Evolutionary conservation across 768 basidiomycete species (phyloP), one percentile per base, ranked within the genome.

Genomic region (Tylopilus subfusipes): DNA sequence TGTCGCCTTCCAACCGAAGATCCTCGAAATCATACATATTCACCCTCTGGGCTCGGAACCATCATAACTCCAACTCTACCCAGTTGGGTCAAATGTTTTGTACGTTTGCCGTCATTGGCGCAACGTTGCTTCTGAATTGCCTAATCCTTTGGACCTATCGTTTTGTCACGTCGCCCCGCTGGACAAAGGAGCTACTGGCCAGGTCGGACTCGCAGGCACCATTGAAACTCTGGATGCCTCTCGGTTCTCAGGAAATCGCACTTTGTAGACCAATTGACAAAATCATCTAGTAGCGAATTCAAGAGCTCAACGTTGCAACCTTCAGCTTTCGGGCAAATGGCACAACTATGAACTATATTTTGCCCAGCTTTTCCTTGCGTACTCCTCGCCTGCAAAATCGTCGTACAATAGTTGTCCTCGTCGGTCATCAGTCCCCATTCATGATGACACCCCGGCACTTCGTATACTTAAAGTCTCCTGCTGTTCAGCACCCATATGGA

Each of bases 191-290:
- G 58, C 74, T 77, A 72, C 51, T 80, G 27, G 62, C 61, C n/a
- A 70, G 79, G n/a, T 80, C 78, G 0, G 78, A 76, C n/a, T n/a
- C n/a, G 51, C 71, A 64, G 61, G 74, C 73, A 16, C 65, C 70
- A 16, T 36, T 66, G 25, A 48, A 42, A 18, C 21, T 63, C n/a
- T 8, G 22, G 9, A 9, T 50, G 29, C 16, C 21, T 33, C 12
- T 33, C 12, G 12, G 13, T 33, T 33, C 31, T 13, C 12, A 13
- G 31, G 31, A 33, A 33, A 10, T 13, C 27, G 18, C 11, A n/a
- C 22, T 18, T 27, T 27, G 25, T 33, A 12, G 24, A 24, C 13
- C 21, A 42, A 21, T 22, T 34, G 8, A 25, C 19, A 48, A 9
- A n/a, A 29, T 8, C 40, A 54, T 25, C 3, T 19, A 5, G 40